A percentile compares a stretch with the other conserved stretches of the same genome.
phyloP scores from a whole-genome alignment of 345 rosid species.

The Conringia planisiliqua region DNA sequence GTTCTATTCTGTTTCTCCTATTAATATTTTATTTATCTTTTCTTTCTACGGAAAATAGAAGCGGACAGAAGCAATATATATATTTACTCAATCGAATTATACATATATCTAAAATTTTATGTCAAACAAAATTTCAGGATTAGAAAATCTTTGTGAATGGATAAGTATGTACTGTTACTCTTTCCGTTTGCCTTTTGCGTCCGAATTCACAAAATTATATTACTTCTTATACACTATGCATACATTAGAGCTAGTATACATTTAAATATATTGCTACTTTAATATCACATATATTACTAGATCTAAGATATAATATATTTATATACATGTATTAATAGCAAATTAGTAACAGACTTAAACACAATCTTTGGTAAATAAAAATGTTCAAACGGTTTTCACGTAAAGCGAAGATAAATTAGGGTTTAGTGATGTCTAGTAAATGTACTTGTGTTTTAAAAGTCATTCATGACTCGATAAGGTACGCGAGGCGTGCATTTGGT shows the following conservation, averaged over 20 bases:
- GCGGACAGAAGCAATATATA: no score
- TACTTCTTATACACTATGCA: background rate
- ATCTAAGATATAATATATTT: background rate
- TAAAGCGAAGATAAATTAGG: background rate
- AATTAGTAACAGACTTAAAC: background rate
- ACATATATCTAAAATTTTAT: no score
- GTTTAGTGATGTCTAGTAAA: conserved; percentile 24
- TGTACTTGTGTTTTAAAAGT: conserved; percentile 11
- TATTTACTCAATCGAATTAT: no score
- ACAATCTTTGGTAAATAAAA: background rate
- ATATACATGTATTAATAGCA: no score
- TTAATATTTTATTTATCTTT: background rate
- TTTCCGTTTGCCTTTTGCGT: background rate
- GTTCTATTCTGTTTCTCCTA: background rate
- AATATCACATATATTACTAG: background rate
- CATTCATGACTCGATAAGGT: conserved; percentile 13
- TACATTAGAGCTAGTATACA: background rate
- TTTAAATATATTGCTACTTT: background rate
- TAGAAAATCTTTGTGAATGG: no score
- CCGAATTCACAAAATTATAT: background rate
- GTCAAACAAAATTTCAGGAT: no score
- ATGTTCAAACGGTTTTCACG: background rate
- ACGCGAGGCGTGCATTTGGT: conserved; percentile 27
- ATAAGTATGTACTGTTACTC: no score
- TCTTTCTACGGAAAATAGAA: background rate